phyloP scores from a whole-genome alignment of 306 rosid species.

The Potentilla sterilis region DNA sequence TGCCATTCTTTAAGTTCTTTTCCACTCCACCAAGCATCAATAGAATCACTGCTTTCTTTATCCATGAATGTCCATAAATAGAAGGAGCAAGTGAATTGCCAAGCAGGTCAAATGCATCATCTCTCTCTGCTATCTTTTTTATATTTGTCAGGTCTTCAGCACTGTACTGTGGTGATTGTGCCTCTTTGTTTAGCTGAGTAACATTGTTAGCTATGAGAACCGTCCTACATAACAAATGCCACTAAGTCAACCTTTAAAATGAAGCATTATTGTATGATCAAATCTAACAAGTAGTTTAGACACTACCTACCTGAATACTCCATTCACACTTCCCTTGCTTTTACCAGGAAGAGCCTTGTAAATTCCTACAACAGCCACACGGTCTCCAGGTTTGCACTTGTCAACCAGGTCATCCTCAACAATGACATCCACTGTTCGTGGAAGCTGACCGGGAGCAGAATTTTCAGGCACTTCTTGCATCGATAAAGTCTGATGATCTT shows the following conservation, averaged over 20 bases:
- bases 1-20: slow-evolving; percentile 95
- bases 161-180: slow-evolving; percentile 84
- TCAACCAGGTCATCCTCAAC: slow-evolving; percentile 96
- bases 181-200: slow-evolving; percentile 93
- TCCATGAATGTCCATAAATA: slow-evolving; percentile 95
- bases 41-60: slow-evolving; percentile 89
- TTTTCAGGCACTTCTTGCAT: slow-evolving; percentile 99
- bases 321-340: slow-evolving; percentile 87
- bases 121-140: slow-evolving; percentile 80
- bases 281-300: slow-evolving; percentile 10
- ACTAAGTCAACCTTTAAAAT: slow-evolving; percentile 25
- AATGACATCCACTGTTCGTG: slow-evolving; percentile 85
- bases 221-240: slow-evolving; percentile 55
- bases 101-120: slow-evolving; percentile 84
- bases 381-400: slow-evolving; percentile 98
- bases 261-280: slow-evolving; percentile 1
- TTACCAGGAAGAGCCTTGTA: slow-evolving; percentile 94
- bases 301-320: slow-evolving; percentile 80
- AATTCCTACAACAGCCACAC: slow-evolving; percentile 84
- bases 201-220: slow-evolving; percentile 89
- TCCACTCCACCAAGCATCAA: slow-evolving; percentile 96
- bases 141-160: slow-evolving; percentile 76
- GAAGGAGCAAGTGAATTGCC: slow-evolving; percentile 98
- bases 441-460: slow-evolving; percentile 99
- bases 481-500: slow-evolving; percentile 91